Percentiles rank a stretch among this genome's conserved stretches.
phyloP scores from a whole-genome alignment of 768 basidiomycete genomes.

The Daedaleopsis nitida region DNA sequence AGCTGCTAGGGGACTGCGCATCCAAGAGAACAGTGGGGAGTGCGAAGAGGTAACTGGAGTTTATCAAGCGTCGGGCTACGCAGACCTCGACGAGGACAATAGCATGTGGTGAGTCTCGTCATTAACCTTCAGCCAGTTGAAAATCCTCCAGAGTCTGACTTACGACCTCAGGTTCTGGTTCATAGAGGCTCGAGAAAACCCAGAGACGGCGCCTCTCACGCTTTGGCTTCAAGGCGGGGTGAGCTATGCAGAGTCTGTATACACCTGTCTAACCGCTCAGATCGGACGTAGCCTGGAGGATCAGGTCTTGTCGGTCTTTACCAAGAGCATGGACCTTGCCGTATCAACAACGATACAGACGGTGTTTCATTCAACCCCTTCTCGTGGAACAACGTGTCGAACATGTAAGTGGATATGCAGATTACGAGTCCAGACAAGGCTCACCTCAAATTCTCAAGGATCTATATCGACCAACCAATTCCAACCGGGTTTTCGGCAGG shows the following conservation, averaged over 20 bases:
- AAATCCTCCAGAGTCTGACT: not conserved
- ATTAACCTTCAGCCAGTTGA: not conserved
- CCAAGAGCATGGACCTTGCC: slow-evolving; percentile 43
- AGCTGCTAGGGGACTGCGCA: slow-evolving; percentile 38
- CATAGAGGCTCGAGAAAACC: slow-evolving; percentile 61
- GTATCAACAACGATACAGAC: slow-evolving; percentile 54
- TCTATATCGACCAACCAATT: slow-evolving; percentile 65
- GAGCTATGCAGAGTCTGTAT: slow-evolving; percentile 12
- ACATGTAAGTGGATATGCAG: slow-evolving; percentile 34
- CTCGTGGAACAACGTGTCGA: slow-evolving; percentile 60
- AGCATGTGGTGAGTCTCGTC: slow-evolving; percentile 52
- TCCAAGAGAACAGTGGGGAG: slow-evolving; percentile 60
- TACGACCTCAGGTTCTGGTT: slow-evolving; percentile 59
- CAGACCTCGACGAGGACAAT: slow-evolving; percentile 52
- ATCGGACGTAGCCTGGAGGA: slow-evolving; percentile 34
- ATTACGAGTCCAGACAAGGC: not conserved
- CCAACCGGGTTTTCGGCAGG: slow-evolving; percentile 67
- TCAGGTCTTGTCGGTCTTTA: slow-evolving; percentile 39
- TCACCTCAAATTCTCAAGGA: slow-evolving; percentile 16
- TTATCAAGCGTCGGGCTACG: slow-evolving; percentile 64
- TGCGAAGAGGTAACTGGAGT: slow-evolving; percentile 66
- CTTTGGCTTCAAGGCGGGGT: slow-evolving; percentile 67
- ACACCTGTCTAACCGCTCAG: not conserved
- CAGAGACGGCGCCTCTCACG: slow-evolving; percentile 60
- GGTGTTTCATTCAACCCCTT: slow-evolving; percentile 51